Conservation (phyloP, 2,329 filamentous ascomycete species). For the Sordariomycetes sp. region DNA sequence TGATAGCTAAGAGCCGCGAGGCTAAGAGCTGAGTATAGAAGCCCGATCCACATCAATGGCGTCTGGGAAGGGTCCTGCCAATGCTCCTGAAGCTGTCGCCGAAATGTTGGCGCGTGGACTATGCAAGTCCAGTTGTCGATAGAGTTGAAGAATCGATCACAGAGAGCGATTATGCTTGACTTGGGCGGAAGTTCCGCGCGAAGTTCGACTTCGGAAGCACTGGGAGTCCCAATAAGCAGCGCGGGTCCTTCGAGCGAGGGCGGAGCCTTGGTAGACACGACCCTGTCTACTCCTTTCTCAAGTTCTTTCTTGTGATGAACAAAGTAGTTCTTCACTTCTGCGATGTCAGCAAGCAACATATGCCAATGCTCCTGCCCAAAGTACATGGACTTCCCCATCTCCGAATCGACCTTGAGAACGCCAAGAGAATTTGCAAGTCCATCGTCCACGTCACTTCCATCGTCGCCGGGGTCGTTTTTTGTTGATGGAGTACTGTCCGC, state of each 20-base stretch:
- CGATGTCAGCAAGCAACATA: constrained; percentile 67
- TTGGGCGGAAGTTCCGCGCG: constrained; percentile 71
- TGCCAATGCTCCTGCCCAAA: constrained; percentile 79
- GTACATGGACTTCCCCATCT: constrained; percentile 71
- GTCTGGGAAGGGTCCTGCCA: constrained; percentile 67
- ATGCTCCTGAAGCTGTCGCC: constrained; percentile 54
- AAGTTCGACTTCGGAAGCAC: constrained; percentile 65
- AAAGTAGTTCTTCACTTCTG: constrained; percentile 92
- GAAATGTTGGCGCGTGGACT: constrained; percentile 76
- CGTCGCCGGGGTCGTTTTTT: constrained; percentile 35
- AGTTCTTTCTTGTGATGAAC: constrained; percentile 76
- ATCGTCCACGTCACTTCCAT: constrained; percentile 62
- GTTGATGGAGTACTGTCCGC: constrained; percentile 18
- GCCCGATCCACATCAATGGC: constrained; percentile 65
- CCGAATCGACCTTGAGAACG: constrained; percentile 69
- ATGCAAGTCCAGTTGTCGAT: constrained; percentile 61
- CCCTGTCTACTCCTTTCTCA: constrained; percentile 68
- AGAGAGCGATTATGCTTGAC: constrained; percentile 71
- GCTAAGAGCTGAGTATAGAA: constrained; percentile 67
- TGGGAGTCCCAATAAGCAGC: constrained; percentile 66
- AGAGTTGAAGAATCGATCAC: constrained; percentile 85
- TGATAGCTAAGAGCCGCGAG: constrained; percentile 71
- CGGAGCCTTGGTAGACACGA: constrained; percentile 56
- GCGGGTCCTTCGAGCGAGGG: constrained; percentile 56
- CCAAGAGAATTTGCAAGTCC: constrained; percentile 63